These are phyloP conservation scores for Adansonia rubrostipa DNA, from an alignment of 441 rosid species.

Conservation along the genomic window DNA sequence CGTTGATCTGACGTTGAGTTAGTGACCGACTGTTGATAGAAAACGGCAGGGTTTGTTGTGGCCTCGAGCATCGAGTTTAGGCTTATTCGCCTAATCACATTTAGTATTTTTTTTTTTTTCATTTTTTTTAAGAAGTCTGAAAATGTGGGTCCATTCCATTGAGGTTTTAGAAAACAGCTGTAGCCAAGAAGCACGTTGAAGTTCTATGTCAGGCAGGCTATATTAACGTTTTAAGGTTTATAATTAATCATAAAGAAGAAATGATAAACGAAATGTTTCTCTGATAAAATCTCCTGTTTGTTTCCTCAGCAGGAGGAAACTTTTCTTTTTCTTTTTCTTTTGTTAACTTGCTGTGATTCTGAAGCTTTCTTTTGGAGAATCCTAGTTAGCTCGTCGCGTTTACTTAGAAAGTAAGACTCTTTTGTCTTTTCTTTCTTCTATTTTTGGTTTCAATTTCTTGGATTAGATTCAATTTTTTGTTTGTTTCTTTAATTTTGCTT, in stretches of 20 bases:
- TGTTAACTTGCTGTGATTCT: slow-evolving; percentile 11
- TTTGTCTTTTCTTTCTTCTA: not conserved
- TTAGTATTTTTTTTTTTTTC: too few relatives aligned
- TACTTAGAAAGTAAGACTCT: not conserved
- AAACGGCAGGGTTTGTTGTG: too few relatives aligned
- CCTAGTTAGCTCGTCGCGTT: slow-evolving; percentile 19
- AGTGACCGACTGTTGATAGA: too few relatives aligned
- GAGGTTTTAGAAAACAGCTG: too few relatives aligned
- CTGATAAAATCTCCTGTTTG: slow-evolving; percentile 15
- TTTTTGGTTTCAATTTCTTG: not conserved
- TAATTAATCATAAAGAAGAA: not conserved
- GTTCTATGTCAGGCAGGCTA: too few relatives aligned
- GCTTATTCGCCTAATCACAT: too few relatives aligned
- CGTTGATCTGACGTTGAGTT: too few relatives aligned
- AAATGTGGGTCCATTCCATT: not conserved
- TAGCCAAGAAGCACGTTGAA: too few relatives aligned
- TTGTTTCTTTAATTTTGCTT: not conserved
- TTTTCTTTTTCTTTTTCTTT: not conserved
- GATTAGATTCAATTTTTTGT: not conserved
- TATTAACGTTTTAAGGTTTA: not conserved
- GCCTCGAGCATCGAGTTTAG: too few relatives aligned
- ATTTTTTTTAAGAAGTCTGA: not conserved
- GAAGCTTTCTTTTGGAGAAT: not conserved
- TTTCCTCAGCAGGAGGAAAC: slow-evolving; percentile 8
- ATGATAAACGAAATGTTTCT: not conserved